Evolutionary conservation across 306 rosid species (phyloP).

Genomic region (Leucaena leucocephala): DNA sequence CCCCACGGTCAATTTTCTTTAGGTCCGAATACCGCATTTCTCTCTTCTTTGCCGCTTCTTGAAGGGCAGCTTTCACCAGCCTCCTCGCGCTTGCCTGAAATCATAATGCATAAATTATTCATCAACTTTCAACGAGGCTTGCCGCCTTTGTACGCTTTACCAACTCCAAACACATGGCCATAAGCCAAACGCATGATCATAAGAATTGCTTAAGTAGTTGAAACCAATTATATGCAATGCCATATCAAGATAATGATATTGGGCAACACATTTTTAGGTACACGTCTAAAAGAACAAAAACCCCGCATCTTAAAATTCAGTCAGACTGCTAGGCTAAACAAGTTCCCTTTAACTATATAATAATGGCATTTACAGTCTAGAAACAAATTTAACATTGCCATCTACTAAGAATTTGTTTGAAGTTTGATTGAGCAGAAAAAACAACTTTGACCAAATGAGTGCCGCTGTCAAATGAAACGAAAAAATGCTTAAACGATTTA

Average conservation of each 20-base stretch:
- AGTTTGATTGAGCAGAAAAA: no score
- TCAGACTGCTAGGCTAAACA: neutral
- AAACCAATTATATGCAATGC: neutral
- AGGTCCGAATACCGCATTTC: slow-evolving; percentile 99
- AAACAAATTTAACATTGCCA: neutral
- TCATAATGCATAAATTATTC: slow-evolving; percentile 22
- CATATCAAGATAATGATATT: neutral
- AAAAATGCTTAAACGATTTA: no score
- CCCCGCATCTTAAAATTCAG: neutral
- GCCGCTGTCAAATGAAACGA: no score
- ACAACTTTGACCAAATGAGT: no score
- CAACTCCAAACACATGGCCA: neutral
- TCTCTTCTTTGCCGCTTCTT: slow-evolving; percentile 90
- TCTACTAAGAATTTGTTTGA: no score
- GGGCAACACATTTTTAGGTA: neutral
- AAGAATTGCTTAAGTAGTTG: neutral
- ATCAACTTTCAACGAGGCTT: neutral
- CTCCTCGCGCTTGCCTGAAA: slow-evolving; percentile 96
- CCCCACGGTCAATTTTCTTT: slow-evolving; percentile 94
- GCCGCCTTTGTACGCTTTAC: neutral
- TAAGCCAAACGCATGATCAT: neutral
- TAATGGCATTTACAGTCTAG: neutral
- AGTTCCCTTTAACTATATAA: neutral
- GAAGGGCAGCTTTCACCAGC: slow-evolving; percentile 78
- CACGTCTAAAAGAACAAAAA: neutral